Evolutionary conservation across 169 alveolate species (phyloP), one percentile per base, ranked within the genome.

Genomic region (Plasmodium adleri): DNA sequence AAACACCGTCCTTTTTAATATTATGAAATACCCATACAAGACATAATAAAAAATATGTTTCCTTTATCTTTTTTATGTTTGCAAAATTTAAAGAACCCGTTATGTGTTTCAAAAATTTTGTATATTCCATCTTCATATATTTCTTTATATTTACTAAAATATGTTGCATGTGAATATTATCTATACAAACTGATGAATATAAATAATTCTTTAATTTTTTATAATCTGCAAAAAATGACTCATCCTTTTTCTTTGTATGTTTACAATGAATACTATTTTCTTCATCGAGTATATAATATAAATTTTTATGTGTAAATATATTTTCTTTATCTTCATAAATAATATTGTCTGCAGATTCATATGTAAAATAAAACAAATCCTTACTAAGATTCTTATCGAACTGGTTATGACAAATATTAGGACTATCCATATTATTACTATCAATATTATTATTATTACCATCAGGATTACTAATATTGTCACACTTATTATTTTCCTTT

Each of bases 1-100:
- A 52, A 50, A 86, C 58, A 4, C 92, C 75, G 15, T 86, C 92
- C 13, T 62, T 59, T 59, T 62, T 86, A 43, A 86, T 59, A 73
- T 62, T 58, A 10, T 86, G 20, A 43, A 71, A 54, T 28, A 86
- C 58, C 9, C 52, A 39, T 15, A 72, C 75, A 7, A 86, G 58
- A 12, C 88, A 20, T 15, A 86, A 39, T 17, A 86, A 67, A 60
- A 86, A 86, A 72, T 86, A 60, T 45, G 52, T 72, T 60, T 86
- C 76, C 26, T 20, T 54, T 5, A 4, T 83, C 71, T 68, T 83
- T 13, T n/a, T 64, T 45, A 52, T 47, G 9, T 39, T 39, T 59
- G 58, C 90, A 60, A 43, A 66, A 20, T n/a, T 64, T 66, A 67
- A 64, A 3, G n/a, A 20, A 15, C 49, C 74, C 45, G 49, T 62